A percentile compares a stretch with the other conserved stretches of the same genome.
These are phyloP conservation scores for Candida fluviatilis DNA, from an alignment of 805 yeast species.

Conservation along the genomic window DNA sequence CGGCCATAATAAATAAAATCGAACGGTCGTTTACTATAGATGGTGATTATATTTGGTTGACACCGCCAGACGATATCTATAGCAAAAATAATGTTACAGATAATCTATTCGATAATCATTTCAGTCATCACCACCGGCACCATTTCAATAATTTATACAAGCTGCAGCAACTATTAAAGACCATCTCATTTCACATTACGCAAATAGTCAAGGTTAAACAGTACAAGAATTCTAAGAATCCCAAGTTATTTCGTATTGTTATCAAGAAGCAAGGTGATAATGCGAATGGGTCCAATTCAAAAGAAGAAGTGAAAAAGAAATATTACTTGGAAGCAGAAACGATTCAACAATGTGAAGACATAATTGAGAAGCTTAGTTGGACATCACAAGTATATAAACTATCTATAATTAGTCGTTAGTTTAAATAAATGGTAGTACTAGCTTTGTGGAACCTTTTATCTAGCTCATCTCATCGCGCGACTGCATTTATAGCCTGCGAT, in stretches of 20 bases:
- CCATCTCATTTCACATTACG: slow-evolving; percentile 80
- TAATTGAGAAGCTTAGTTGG: slow-evolving; percentile 64
- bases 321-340: slow-evolving; percentile 81
- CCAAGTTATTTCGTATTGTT: slow-evolving; percentile 76
- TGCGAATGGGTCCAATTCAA: slow-evolving; percentile 19
- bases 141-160: slow-evolving; percentile 41
- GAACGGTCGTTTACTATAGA: slow-evolving; percentile 84
- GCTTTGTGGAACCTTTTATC: too few relatives aligned
- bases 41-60: slow-evolving; percentile 88
- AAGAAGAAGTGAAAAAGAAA: slow-evolving; percentile 59
- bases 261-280: slow-evolving; percentile 38
- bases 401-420: slow-evolving; percentile 10
- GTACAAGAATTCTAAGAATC: slow-evolving; percentile 57
- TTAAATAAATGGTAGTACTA: neutral
- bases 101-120: slow-evolving; percentile 29
- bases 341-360: slow-evolving; percentile 61
- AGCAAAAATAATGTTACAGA: slow-evolving; percentile 13
- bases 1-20: slow-evolving; percentile 72
- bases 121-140: slow-evolving; percentile 27
- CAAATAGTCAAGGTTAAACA: slow-evolving; percentile 75
- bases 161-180: slow-evolving; percentile 67
- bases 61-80: slow-evolving; percentile 75
- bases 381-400: slow-evolving; percentile 52
- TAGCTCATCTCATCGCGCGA: neutral
- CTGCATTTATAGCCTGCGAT: neutral